phyloP scores from a whole-genome alignment of 2,329 filamentous ascomycete species.

The Huntiella savannae region DNA sequence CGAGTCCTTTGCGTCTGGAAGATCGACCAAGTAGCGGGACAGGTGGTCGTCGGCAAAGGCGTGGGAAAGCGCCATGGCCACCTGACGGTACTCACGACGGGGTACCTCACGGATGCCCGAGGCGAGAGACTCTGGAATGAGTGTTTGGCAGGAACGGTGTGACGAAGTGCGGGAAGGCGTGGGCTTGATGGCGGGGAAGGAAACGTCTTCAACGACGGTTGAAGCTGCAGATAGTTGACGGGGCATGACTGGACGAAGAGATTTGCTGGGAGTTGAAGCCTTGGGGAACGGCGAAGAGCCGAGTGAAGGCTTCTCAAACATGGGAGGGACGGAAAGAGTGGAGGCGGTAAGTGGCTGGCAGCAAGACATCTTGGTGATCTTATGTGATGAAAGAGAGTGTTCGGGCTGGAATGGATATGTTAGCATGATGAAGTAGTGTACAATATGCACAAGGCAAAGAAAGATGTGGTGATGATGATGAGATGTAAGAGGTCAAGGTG shows the following conservation, averaged over 20 bases:
- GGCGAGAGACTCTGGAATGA: too few relatives aligned
- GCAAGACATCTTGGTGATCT: too few relatives aligned
- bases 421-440: too few relatives aligned
- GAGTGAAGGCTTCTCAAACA: too few relatives aligned
- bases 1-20: slow-evolving; percentile 44
- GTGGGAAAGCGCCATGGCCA: slow-evolving; percentile 52
- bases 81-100: slow-evolving; percentile 50
- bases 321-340: too few relatives aligned
- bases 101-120: slow-evolving; percentile 22
- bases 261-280: background rate
- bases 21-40: slow-evolving; percentile 55
- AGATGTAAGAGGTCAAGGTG: too few relatives aligned
- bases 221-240: slow-evolving; percentile 18
- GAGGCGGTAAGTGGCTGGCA: too few relatives aligned
- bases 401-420: too few relatives aligned
- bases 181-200: slow-evolving; percentile 9
- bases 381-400: too few relatives aligned
- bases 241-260: slow-evolving; percentile 23
- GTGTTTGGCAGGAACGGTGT: too few relatives aligned
- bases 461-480: too few relatives aligned
- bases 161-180: slow-evolving; percentile 18
- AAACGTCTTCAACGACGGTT: slow-evolving; percentile 17
- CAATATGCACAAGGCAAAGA: too few relatives aligned
- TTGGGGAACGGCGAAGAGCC: background rate
- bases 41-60: slow-evolving; percentile 61